phyloP scores from a whole-genome alignment of 75 land plant species.

The Chamaecyparis obtusa region DNA sequence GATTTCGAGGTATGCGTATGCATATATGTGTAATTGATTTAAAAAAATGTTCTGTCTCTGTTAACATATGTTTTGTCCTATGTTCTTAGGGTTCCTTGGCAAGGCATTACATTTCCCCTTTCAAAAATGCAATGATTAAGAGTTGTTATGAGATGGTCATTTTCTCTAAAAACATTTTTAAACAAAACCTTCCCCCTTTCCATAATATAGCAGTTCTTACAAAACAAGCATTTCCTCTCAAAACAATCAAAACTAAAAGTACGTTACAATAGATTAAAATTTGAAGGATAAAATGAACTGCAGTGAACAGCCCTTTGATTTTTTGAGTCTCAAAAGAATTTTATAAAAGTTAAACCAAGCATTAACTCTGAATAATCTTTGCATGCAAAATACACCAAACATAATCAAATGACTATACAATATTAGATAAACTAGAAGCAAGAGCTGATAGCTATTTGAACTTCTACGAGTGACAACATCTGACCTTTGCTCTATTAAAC shows the following conservation, averaged over 20 bases:
- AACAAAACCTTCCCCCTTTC: background rate
- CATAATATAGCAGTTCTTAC: background rate
- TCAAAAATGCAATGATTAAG: background rate
- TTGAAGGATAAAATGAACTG: background rate
- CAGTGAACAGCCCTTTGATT: background rate
- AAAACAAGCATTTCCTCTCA: background rate
- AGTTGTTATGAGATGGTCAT: background rate
- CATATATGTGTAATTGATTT: no score
- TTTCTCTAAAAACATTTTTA: background rate
- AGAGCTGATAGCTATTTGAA: background rate
- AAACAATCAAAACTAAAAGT: background rate
- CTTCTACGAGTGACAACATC: background rate
- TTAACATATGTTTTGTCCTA: no score
- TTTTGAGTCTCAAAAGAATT: background rate
- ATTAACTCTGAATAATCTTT: background rate
- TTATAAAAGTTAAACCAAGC: background rate
- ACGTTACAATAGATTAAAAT: background rate
- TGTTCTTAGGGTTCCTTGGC: no score
- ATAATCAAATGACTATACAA: background rate
- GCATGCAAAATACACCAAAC: background rate
- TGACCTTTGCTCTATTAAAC: conserved; percentile 94
- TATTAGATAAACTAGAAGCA: background rate
- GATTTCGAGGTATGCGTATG: no score
- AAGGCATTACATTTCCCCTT: background rate
- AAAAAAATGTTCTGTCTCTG: no score